Evolutionary conservation across 768 basidiomycete genomes (phyloP).

Genomic region (Amylocystis lapponica): DNA sequence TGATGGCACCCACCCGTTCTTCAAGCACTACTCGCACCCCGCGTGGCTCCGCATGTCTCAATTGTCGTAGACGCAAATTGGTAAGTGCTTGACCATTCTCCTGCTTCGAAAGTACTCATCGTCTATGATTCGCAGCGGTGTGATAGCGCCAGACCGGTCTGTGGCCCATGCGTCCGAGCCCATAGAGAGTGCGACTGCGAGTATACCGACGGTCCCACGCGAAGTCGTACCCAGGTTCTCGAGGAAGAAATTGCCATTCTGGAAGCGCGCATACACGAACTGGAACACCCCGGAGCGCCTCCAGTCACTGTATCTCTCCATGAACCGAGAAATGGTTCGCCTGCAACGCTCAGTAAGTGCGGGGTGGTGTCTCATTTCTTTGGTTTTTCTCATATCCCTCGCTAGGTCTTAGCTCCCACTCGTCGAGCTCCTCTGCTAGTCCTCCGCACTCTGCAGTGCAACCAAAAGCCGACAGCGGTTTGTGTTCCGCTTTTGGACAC

Average conservation of each 20-base stretch:
- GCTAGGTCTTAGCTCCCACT: no score
- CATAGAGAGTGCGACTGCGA: conserved; percentile 55
- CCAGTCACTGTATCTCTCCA: conserved; percentile 9
- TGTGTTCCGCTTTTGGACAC: no score
- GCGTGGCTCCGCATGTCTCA: conserved; percentile 22
- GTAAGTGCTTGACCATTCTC: conserved; percentile 5
- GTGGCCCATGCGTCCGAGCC: conserved; percentile 57
- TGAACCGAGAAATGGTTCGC: neutral
- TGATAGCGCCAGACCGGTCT: conserved; percentile 57
- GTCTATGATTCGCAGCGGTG: conserved; percentile 44
- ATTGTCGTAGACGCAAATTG: conserved; percentile 22
- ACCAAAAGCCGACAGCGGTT: no score
- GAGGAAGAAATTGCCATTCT: conserved; percentile 57
- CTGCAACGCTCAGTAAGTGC: neutral
- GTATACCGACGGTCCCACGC: conserved; percentile 59
- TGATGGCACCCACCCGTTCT: no score
- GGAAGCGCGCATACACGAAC: conserved; percentile 41
- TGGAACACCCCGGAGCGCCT: conserved; percentile 17
- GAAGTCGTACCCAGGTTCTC: conserved; percentile 54
- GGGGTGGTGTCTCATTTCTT: no score
- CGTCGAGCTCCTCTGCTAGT: no score
- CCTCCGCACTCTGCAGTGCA: no score
- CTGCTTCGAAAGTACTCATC: neutral
- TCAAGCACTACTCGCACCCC: no score
- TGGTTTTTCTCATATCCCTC: no score